Evolutionary conservation across 2,329 filamentous ascomycete genomes (phyloP).

Genomic region (Botrytis hyacinthi): DNA sequence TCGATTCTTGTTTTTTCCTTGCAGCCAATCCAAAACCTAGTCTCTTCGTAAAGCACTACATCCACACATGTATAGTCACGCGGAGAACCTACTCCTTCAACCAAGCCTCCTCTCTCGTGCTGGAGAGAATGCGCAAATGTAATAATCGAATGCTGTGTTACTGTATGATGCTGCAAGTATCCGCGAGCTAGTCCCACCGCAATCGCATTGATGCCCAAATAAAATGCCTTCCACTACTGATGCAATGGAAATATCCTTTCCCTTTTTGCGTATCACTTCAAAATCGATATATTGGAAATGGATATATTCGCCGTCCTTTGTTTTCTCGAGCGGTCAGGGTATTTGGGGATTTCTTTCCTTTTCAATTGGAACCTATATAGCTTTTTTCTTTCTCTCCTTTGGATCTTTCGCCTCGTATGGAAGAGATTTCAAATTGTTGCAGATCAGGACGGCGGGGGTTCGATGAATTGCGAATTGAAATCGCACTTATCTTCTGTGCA

Average conservation of each 20-base stretch:
- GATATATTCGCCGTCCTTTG: conserved; percentile 18
- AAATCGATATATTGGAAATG: conserved; percentile 24
- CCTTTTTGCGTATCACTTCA: conserved; percentile 20
- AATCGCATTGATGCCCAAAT: conserved; percentile 38
- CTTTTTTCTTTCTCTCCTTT: neutral
- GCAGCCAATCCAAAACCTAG: conserved; percentile 16
- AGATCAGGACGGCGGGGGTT: conserved; percentile 6
- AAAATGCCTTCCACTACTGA: conserved; percentile 19
- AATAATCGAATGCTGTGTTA: conserved; percentile 31
- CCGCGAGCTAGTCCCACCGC: conserved; percentile 32
- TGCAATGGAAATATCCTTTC: conserved; percentile 21
- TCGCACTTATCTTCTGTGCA: conserved; percentile 17
- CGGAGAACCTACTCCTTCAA: conserved; percentile 18
- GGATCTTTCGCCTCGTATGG: neutral
- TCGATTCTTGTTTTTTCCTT: neutral
- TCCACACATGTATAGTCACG: conserved; percentile 22
- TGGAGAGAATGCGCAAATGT: conserved; percentile 21
- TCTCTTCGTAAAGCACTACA: conserved; percentile 17
- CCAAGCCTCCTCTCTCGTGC: conserved; percentile 16
- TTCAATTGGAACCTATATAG: conserved; percentile 9
- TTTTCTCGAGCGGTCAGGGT: conserved; percentile 12
- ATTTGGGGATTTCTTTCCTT: neutral
- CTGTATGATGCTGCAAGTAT: conserved; percentile 32
- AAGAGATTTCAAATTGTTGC: neutral
- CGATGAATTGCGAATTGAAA: conserved; percentile 11